Percentiles rank a stretch among this genome's conserved stretches.
Evolutionary conservation across 2,329 filamentous ascomycete genomes (phyloP).

Genomic region (Epichloe coenophiala): DNA sequence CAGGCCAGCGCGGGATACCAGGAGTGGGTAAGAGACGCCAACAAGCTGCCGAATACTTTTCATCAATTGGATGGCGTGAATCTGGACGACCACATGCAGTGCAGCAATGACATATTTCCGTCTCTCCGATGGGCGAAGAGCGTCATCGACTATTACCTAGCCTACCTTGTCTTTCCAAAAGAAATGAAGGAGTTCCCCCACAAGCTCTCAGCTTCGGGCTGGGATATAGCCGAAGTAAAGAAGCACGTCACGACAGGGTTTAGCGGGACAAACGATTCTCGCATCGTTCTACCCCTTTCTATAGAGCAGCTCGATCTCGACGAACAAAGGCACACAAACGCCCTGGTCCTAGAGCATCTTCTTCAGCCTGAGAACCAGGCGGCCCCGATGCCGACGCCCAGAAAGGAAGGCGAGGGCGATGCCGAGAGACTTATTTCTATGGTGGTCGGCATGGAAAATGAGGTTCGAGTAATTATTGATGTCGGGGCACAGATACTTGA

Average conservation of each 20-base stretch:
- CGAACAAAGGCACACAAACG: conserved; percentile 50
- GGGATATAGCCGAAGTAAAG: conserved; percentile 45
- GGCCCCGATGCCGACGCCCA: background rate
- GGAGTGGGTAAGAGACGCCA: conserved; percentile 28
- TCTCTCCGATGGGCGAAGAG: conserved; percentile 36
- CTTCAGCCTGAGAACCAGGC: conserved; percentile 37
- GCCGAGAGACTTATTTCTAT: conserved; percentile 29
- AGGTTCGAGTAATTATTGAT: conserved; percentile 50
- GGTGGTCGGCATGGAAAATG: conserved; percentile 23
- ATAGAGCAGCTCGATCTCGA: conserved; percentile 42
- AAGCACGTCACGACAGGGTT: conserved; percentile 46
- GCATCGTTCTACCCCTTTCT: conserved; percentile 40
- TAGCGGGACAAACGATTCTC: conserved; percentile 55
- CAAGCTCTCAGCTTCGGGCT: conserved; percentile 53
- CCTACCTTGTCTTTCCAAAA: conserved; percentile 43
- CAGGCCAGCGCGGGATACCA: conserved; percentile 38
- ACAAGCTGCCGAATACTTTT: conserved; percentile 22
- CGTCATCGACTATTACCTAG: conserved; percentile 50
- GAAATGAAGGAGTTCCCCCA: conserved; percentile 48
- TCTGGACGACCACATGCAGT: conserved; percentile 38
- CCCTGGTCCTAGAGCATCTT: conserved; percentile 46
- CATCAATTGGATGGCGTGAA: conserved; percentile 39
- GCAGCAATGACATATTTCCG: conserved; percentile 35
- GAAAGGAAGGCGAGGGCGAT: conserved; percentile 1
- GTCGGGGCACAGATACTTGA: conserved; percentile 60